A percentile compares a stretch with the other conserved stretches of the same genome.
Conservation (phyloP, 305 asterid genomes). For the Solanum hybrid region DNA sequence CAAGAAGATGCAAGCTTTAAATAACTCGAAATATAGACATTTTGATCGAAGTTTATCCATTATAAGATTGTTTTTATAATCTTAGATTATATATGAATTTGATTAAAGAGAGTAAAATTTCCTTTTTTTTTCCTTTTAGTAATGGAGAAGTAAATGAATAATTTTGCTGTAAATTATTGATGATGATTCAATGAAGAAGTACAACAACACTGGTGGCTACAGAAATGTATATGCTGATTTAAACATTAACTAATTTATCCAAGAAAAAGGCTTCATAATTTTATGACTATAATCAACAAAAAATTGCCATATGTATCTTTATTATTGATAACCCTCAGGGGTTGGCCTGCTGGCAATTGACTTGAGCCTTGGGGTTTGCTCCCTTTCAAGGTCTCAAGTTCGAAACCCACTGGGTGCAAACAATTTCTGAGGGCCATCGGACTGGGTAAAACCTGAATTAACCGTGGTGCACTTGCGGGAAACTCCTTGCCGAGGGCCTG, state of each 20-base stretch:
- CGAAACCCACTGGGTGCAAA: too few species aligned
- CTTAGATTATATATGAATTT: not conserved
- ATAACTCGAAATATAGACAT: not conserved
- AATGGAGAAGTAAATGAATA: not conserved
- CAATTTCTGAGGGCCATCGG: too few species aligned
- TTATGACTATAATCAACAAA: not conserved
- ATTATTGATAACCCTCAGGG: not conserved
- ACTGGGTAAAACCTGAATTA: too few species aligned
- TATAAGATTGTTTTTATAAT: too few species aligned
- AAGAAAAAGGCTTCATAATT: not conserved
- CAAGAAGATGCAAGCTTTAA: too few species aligned
- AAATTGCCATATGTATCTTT: not conserved
- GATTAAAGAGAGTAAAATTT: not conserved
- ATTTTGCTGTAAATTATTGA: not conserved
- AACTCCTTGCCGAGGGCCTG: too few species aligned
- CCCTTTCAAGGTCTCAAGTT: too few species aligned
- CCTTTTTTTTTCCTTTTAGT: not conserved
- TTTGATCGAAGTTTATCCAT: not conserved
- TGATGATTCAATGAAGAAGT: not conserved
- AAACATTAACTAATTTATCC: not conserved
- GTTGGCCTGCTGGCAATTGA: too few species aligned
- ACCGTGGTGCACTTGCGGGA: too few species aligned
- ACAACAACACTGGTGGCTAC: not conserved
- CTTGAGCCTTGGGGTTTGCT: too few species aligned
- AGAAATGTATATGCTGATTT: not conserved